Percentiles rank a stretch among this genome's conserved stretches.
Evolutionary conservation across 2,329 filamentous ascomycete species (phyloP).

Genomic region (Colletotrichum shisoi): DNA sequence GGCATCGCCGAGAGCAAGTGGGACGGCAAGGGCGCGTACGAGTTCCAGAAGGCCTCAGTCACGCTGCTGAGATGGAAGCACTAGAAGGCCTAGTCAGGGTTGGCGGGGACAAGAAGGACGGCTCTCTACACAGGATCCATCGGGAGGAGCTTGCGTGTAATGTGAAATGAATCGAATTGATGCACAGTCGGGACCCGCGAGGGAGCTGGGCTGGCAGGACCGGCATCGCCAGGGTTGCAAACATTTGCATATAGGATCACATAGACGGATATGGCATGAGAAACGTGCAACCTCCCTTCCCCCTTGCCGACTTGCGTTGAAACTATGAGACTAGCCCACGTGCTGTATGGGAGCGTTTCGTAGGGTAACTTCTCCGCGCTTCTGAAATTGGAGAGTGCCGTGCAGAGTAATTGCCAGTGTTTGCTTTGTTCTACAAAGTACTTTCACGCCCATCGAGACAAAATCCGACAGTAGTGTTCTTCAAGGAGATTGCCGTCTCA

Average conservation of each 20-base stretch:
- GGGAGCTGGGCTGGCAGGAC: conserved; percentile 18
- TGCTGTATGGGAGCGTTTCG: not conserved
- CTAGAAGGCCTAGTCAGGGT: not conserved
- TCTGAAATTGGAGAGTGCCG: not conserved
- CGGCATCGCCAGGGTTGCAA: conserved; percentile 5
- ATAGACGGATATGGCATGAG: conserved; percentile 22
- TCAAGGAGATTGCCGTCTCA: conserved; percentile 38
- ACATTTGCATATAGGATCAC: not conserved
- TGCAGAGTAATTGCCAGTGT: not conserved
- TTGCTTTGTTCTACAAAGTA: not conserved
- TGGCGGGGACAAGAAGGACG: not conserved
- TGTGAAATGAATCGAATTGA: conserved; percentile 11
- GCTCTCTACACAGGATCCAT: not conserved
- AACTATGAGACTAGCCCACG: not conserved
- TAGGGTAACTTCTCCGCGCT: no score
- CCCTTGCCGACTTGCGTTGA: not conserved
- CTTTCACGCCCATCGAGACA: not conserved
- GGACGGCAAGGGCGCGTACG: conserved; percentile 68
- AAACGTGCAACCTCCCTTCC: not conserved
- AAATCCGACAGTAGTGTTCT: not conserved
- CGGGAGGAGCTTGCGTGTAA: conserved; percentile 10
- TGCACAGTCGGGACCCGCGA: conserved; percentile 8
- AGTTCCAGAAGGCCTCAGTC: conserved; percentile 74
- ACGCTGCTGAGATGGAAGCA: conserved; percentile 70
- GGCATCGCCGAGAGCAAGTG: conserved; percentile 57